Base-by-base conservation (phyloP, 2,329 filamentous ascomycete species). In the Byssoonygena ceratinophila region DNA sequence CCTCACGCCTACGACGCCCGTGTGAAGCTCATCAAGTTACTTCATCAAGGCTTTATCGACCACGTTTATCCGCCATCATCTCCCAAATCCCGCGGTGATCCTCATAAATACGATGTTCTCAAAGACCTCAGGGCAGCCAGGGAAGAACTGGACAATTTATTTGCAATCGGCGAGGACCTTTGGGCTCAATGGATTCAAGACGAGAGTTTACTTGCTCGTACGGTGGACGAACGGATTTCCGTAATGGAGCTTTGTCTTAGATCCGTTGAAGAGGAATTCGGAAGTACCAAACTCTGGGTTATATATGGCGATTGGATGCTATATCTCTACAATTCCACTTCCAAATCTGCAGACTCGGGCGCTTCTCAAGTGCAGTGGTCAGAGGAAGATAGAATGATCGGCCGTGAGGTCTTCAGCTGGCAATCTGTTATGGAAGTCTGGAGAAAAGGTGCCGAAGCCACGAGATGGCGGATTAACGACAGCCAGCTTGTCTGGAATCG, bases 111-210 rank as follows among this genome's bases (percentile, higher is more conserved):
- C 54, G 73, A 75, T 53, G 62, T 75, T 4, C 66, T 75, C 7
- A 67, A 66, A 46, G 72, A 75, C 55, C 63, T 76, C 56, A 66
- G 71, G 34, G 68, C 63, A 20, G 72, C 73, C 3, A 74, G 80
- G 54, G 75, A 78, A 59, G 74, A 75, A 51, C 80, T 83, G 75
- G 76, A 80, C 58, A 75, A 76, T 49, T 74, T 80, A 18, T 83
- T 82, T 59, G 76, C 80, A 1, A 74, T 83, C 54, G 80, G 80
- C 1, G 81, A 83, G 62, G 74, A 78, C 39, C 68, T 82, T 47
- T 84, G 80, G 80, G 68, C 74, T 3, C 78, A 81, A 55, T 82
- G 80, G 73, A 75, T 84, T 40, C 73, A 79, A 57, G 81, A 83
- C 57, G 80, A 83, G 61, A 77, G 74, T 48, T 68, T 78, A 53